Evolutionary conservation across 164 flowering plant genomes (phyloP), one percentile per base, ranked within the genome.

Genomic region (Vitis rotundifolia): DNA sequence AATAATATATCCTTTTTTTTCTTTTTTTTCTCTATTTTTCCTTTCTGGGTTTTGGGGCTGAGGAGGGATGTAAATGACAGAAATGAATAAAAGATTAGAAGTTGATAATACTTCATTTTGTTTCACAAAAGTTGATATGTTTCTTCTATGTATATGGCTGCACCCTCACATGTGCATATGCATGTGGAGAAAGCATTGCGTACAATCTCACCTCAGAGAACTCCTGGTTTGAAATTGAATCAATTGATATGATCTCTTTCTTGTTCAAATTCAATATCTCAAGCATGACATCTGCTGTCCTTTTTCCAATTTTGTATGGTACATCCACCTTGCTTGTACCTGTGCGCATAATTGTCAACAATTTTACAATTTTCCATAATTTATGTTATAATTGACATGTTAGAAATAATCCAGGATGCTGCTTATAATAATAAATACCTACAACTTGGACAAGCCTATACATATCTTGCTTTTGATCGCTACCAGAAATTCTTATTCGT

Each of bases 371-470:
- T 58, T 49, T 53, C 31, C 49, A 51, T n/a, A 63, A 53, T 14
- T 3, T 11, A 19, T 31, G 47, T 14, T 67, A n/a, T 5, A 48
- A 6, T 47, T 47, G 16, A 12, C 2, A 10, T 16, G 48, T 14
- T 15, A 22, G 47, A 14, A 51, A 50, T 3, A 11, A 8, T n/a
- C 37, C 31, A 51, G 26, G 9, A 11, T 22, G 14, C 13, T 1
- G 54, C 51, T 19, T 48, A 5, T 8, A 61, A 54, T 22, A 61
- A 67, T 37, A 50, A 62, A 18, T 89, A 93, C 99, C 97, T 79
- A 86, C 81, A 76, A 95, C 91, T 89, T 84, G 97, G 67, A 95
- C 98, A 62, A 95, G 96, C 81, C 99, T 89, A 79, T 91, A 81
- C 71, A 86, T 75, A 66, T 93, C 99, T 65, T 87, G 94, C 80